Evolutionary conservation across 2,329 filamentous ascomycete species (phyloP).

Genomic region (Exophiala bonariae): DNA sequence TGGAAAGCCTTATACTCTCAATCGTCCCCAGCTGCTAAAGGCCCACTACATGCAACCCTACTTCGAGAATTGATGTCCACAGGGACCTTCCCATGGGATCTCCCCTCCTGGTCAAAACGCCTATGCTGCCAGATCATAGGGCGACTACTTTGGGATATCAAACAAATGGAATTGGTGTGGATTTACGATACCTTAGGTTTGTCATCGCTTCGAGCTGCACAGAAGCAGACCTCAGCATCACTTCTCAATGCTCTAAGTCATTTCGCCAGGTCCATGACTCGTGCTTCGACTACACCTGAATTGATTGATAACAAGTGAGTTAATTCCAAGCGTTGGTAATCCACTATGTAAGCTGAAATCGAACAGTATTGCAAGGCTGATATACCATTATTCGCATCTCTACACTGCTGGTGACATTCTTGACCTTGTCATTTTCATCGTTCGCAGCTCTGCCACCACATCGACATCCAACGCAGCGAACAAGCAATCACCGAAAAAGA

Average conservation of each 20-base stretch:
- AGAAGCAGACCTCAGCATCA: slow-evolving; percentile 19
- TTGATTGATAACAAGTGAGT: slow-evolving; percentile 25
- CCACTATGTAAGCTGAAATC: neutral
- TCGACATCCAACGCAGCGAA: too few species aligned
- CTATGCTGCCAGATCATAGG: slow-evolving; percentile 22
- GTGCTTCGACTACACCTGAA: slow-evolving; percentile 16
- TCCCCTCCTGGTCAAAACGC: slow-evolving; percentile 22
- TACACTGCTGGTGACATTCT: slow-evolving; percentile 22
- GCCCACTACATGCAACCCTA: slow-evolving; percentile 15
- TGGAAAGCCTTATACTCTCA: slow-evolving; percentile 18
- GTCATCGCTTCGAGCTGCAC: slow-evolving; percentile 17
- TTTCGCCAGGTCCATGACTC: slow-evolving; percentile 18
- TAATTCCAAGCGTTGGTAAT: too few species aligned
- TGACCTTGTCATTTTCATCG: slow-evolving; percentile 21
- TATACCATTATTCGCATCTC: slow-evolving; percentile 23
- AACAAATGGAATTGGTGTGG: slow-evolving; percentile 22
- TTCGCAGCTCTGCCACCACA: slow-evolving; percentile 14
- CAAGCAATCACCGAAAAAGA: too few species aligned
- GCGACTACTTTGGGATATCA: slow-evolving; percentile 24
- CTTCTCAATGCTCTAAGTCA: slow-evolving; percentile 21
- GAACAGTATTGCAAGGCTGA: slow-evolving; percentile 16
- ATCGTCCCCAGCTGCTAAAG: slow-evolving; percentile 12
- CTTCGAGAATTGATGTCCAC: slow-evolving; percentile 18
- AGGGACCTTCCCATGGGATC: slow-evolving; percentile 14
- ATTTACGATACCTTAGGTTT: slow-evolving; percentile 18